Conservation (phyloP, 495 filamentous ascomycete genomes). For the Tuber umbilicatum region DNA sequence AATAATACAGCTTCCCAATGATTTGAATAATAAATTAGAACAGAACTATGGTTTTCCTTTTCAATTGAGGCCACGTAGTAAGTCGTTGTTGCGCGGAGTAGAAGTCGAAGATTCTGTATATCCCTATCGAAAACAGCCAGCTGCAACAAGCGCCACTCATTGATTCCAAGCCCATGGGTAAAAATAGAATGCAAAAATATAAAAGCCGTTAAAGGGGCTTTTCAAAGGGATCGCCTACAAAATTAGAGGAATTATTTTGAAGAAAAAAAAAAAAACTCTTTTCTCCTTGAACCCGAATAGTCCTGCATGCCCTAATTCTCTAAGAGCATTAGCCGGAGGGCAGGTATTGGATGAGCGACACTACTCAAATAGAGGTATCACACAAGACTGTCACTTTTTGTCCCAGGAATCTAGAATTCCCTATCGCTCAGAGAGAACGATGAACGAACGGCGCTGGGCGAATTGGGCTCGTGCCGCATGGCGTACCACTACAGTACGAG, state of each 20-base stretch:
- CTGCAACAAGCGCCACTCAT: neutral
- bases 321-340: neutral
- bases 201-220: too few relatives aligned
- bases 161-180: neutral
- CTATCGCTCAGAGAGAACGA: neutral
- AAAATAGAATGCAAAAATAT: too few relatives aligned
- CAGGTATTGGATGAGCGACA: neutral
- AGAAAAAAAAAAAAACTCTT: too few relatives aligned
- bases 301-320: neutral
- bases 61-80: too few relatives aligned
- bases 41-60: too few relatives aligned
- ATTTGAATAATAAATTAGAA: neutral
- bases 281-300: neutral
- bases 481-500: too few relatives aligned
- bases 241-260: too few relatives aligned
- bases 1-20: too few relatives aligned
- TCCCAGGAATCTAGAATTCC: neutral
- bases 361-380: neutral
- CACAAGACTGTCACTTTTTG: too few relatives aligned
- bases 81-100: too few relatives aligned
- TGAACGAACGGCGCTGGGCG: neutral
- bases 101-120: neutral
- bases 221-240: neutral
- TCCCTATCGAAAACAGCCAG: neutral
- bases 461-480: neutral